Base-by-base conservation (phyloP, 2,329 filamentous ascomycete genomes). In the Stachybotrys chartarum region DNA sequence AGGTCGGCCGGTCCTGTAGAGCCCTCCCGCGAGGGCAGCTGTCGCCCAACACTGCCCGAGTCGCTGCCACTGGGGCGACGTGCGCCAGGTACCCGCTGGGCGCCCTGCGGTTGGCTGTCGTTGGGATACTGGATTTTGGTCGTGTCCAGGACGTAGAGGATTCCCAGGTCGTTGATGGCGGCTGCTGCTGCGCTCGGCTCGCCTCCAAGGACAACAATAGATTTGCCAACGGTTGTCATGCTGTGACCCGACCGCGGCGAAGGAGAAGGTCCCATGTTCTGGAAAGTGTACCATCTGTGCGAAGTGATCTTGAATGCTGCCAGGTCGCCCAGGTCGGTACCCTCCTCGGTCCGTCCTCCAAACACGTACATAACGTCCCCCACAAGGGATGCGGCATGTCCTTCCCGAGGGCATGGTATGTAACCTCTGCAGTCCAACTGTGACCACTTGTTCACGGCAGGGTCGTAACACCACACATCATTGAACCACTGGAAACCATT, bases 301-400 rank as follows among this genome's bases (percentile, higher is more conserved):
- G 91, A 91, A 1, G 87, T 84, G 57, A 85, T 84, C 54, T 80
- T 74, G 64, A 85, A 85, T 1, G 94, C 94, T 3, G 94, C 93
- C 48, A 99, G 79, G 70, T 99, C 94, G 39, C 93, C 94, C 5
- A 99, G 77, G 68, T 99, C 94, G 31, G 86, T 84, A 1, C 94
- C 94, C 63, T 97, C 92, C 67, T 97, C 91, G 0, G 91, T 97
- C 57, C 94, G 88, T 49, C 94, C 94, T 63, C 95, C 95, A 70
- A 99, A 99, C 58, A 99, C 86, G 75, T 99, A 99, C 95, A 99
- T 99, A 57, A 97, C 94, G 68, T 99, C 94, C 69, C 94, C 91
- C 48, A 99, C 92, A 18, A 99, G 78, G 5, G 93, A 87, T 14
- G 94, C 91, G 12, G 95, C 92, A 70, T 99, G 94, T 4, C 94